Base-by-base conservation (phyloP, 441 rosid genomes). In the Macaranga tanarius region DNA sequence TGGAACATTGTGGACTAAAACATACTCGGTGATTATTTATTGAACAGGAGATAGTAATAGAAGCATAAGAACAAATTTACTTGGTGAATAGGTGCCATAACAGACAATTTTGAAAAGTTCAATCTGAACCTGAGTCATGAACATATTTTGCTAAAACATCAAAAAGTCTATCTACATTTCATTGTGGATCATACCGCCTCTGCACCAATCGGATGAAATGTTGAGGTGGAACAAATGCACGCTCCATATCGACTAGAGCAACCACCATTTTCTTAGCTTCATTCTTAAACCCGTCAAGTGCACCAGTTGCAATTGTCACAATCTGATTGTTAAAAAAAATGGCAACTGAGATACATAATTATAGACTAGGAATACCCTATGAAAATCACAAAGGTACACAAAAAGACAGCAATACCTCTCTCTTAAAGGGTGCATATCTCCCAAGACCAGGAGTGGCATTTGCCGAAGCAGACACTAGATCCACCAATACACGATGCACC, bases 231-330 rank as follows among this genome's bases (percentile, higher is more conserved):
- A 94, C 99, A 83, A 95, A 95, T 38, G 87, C 97, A 62, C 99
- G 97, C 83, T 95, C 99, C 99, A 95, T 95, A 77, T 95, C 99
- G 75, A 95, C 97, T 52, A 95, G 81, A 48, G 99, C 99, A 80
- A 92, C 88, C 19, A 95, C 99, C 99, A 95, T 95, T 77, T 86
- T 92, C 76, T 83, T 92, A 57, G 99, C 89, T 77, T 95, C 97
- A 76, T 63, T 86, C 83, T 92, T 95, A 80, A 95, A 95, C 65
- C 80, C 88, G 74, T 95, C 99, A 56, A 95, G 90, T 57, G 97
- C 99, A 75, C 85, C 78, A 86, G 80, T 89, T 69, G 97, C 99
- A 81, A 92, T 88, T 74, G 92, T 89, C 76, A 95, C 88, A 75
- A 95, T 89, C 97, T 95, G 79, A 62, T 74, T 47, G 38, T 34